Conservation (phyloP, 371 early-diverging fungal genomes). For the Mortierella sp. region DNA sequence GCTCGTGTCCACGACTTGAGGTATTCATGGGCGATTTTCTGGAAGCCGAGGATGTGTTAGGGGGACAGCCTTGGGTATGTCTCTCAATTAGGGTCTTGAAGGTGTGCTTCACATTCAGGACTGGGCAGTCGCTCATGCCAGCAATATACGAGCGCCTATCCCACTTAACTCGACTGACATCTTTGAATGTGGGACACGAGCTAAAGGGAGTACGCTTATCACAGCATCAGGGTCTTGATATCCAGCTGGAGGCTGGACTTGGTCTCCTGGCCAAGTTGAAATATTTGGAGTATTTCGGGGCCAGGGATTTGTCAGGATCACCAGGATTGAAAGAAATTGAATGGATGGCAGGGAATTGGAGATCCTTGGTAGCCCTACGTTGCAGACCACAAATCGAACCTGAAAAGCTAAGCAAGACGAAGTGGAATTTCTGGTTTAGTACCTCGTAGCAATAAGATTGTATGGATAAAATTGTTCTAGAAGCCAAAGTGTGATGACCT, state of each 20-base stretch:
- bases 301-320: too few species aligned
- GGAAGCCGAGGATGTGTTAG: background rate
- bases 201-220: too few species aligned
- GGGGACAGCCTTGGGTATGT: background rate
- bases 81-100: background rate
- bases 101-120: background rate
- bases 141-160: too few species aligned
- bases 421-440: too few species aligned
- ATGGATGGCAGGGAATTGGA: background rate
- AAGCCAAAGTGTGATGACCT: too few species aligned
- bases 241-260: background rate
- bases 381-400: too few species aligned
- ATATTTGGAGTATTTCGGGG: background rate
- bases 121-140: background rate
- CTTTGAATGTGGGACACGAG: too few species aligned
- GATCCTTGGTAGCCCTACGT: background rate
- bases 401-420: too few species aligned
- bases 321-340: background rate
- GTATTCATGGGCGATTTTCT: background rate
- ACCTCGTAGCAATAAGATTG: too few species aligned
- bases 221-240: background rate
- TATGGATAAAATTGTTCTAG: too few species aligned
- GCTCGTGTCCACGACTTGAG: background rate
- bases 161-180: background rate
- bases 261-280: background rate